These are phyloP conservation scores for Suhomyces sp. DNA, from an alignment of 805 yeast species.

Conservation along the genomic window DNA sequence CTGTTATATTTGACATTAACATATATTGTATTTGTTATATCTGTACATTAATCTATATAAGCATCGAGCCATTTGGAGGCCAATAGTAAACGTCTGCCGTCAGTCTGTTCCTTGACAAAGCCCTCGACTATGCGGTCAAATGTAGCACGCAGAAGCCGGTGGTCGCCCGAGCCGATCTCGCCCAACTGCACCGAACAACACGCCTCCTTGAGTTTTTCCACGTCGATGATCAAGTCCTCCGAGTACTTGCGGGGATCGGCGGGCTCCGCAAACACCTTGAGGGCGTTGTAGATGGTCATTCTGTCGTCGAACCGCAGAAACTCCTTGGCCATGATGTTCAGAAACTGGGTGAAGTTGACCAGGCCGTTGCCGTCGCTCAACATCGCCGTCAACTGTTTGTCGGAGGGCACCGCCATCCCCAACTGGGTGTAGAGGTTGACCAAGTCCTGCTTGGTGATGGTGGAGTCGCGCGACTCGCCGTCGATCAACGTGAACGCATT, in stretches of 20 bases:
- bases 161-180: constrained; percentile 46
- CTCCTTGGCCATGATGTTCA: constrained; percentile 58
- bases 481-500: constrained; percentile 80
- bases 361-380: constrained; percentile 28
- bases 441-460: constrained; percentile 55
- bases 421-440: constrained; percentile 49
- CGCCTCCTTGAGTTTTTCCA: constrained; percentile 47
- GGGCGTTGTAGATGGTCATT: constrained; percentile 55
- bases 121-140: constrained; percentile 51
- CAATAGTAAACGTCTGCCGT: constrained; percentile 57
- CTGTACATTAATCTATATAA: constrained; percentile 32
- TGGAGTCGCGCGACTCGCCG: constrained; percentile 70
- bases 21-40: too few species aligned
- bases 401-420: constrained; percentile 46
- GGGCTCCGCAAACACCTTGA: constrained; percentile 49
- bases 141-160: constrained; percentile 39
- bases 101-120: constrained; percentile 54
- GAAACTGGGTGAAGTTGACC: constrained; percentile 62
- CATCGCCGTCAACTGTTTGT: constrained; percentile 50
- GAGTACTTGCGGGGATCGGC: constrained; percentile 13
- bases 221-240: constrained; percentile 44
- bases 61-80: constrained; percentile 63
- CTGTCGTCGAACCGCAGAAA: constrained; percentile 48
- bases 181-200: constrained; percentile 46
- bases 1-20: too few species aligned